A percentile compares a stretch with the other conserved stretches of the same genome.
Conservation (phyloP, 345 rosid species). For the Zanthoxylum bungeanum region DNA sequence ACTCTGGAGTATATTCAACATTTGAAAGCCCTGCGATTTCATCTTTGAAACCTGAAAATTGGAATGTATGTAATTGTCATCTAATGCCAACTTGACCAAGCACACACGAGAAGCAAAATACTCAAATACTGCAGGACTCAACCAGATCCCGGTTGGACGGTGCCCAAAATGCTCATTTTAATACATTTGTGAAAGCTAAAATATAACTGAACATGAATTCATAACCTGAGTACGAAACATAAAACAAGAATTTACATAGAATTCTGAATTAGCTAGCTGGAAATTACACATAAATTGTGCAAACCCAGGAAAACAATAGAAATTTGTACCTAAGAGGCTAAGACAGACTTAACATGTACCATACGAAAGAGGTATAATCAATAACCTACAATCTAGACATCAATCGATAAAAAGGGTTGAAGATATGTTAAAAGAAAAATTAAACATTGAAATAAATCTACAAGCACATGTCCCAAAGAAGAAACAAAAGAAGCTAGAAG, state of each 20-base stretch:
- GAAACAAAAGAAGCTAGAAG: not conserved
- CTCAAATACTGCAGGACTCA: not conserved
- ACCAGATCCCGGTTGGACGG: not conserved
- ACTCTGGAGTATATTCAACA: constrained; percentile 49
- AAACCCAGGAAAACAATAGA: not conserved
- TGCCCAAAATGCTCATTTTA: not conserved
- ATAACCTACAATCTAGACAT: not conserved
- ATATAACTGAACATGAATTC: not conserved
- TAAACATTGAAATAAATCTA: not conserved
- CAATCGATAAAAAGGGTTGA: not conserved
- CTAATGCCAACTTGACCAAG: not conserved
- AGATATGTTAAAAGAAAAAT: not conserved
- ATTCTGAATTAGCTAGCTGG: not conserved
- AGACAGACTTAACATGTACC: not conserved
- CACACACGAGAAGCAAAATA: not conserved
- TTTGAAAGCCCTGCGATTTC: constrained; percentile 48
- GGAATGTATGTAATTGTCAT: not conserved
- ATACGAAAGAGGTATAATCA: not conserved
- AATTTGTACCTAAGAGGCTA: not conserved
- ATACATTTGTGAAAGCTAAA: not conserved
- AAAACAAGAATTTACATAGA: not conserved
- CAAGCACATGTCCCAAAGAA: not conserved
- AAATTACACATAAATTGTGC: not conserved
- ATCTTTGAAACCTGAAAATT: constrained; percentile 71
- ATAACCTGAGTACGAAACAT: not conserved